Base-by-base conservation (phyloP, 495 filamentous ascomycete genomes). In the Penicillium crystallinum region DNA sequence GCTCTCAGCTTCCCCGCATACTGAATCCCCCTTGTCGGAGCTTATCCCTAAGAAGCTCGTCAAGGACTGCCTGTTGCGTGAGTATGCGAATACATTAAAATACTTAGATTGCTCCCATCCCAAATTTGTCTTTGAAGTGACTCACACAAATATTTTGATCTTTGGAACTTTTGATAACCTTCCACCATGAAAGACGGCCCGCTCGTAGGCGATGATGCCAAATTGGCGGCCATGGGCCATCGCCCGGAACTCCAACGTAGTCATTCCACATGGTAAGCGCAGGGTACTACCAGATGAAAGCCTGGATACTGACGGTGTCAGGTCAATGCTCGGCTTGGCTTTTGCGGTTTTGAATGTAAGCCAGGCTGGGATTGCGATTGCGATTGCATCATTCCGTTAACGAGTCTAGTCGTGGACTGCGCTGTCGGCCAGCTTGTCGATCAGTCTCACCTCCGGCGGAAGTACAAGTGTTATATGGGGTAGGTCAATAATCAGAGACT, bases 211-310 rank as follows among this genome's bases (percentile, higher is more conserved):
- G 66, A 70, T 49, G 77, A 81, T 57, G 71, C 72, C 22, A 71
- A 74, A 30, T 58, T 85, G 56, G 80, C 77, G 8, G 69, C 67
- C 29, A 76, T 85, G 73, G 81, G 82, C 42, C 82, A 85, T 63
- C 79, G 76, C 66, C 65, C 75, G 17, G 81, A 85, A 53, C 62
- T 84, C 44, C 77, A 82, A 27, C 73, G 81, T 40, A 78, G 77
- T n/a, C 73, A 67, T 52, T 72, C 70, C 2, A 74, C 69, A 25
- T 61, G 74, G 59, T 68, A 49, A 27, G 65, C 30, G 46, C 5
- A 9, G 19, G 7, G 6, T 6, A 39, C 23, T 4, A 36, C 2
- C 10, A 7, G 14, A 29, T 18, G 11, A 11, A 38, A 40, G 25
- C 5, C 7, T 19, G 10, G 0, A 17, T 46, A 2, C 42, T 59